These are phyloP conservation scores for Clavulina sp. DNA, from an alignment of 768 basidiomycete genomes.

Conservation along the genomic window DNA sequence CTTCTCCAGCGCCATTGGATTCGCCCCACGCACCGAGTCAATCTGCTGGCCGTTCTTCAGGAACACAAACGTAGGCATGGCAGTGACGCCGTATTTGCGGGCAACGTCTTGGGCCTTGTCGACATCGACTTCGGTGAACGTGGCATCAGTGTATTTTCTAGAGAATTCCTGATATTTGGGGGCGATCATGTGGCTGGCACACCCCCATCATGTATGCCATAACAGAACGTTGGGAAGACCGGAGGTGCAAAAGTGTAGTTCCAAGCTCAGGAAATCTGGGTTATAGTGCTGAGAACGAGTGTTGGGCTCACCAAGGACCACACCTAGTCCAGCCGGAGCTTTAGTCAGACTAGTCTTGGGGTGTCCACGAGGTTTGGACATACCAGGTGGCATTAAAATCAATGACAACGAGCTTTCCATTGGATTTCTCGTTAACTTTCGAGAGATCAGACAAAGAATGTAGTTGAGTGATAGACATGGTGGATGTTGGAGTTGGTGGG, in stretches of 20 bases:
- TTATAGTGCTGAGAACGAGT: neutral
- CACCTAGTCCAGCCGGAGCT: slow-evolving; percentile 35
- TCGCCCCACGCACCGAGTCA: slow-evolving; percentile 55
- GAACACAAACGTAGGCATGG: slow-evolving; percentile 81
- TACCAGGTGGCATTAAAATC: slow-evolving; percentile 80
- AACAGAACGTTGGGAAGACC: neutral
- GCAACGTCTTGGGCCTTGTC: slow-evolving; percentile 58
- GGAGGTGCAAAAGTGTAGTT: neutral
- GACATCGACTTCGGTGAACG: slow-evolving; percentile 45
- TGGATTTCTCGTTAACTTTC: no score
- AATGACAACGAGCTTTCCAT: no score
- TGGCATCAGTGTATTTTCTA: slow-evolving; percentile 47
- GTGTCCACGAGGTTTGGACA: slow-evolving; percentile 6
- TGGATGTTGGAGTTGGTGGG: no score
- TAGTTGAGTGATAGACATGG: no score
- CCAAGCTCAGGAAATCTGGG: neutral
- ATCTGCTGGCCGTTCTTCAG: slow-evolving; percentile 48
- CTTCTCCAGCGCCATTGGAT: slow-evolving; percentile 48
- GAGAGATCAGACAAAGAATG: neutral
- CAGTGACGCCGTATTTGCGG: slow-evolving; percentile 38
- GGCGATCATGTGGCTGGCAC: slow-evolving; percentile 47
- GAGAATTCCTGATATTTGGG: slow-evolving; percentile 55
- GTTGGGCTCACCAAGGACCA: slow-evolving; percentile 41
- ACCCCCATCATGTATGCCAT: no score
- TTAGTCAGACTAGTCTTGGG: neutral